A percentile compares a stretch with the other conserved stretches of the same genome.
Evolutionary conservation across 768 basidiomycete genomes (phyloP).

Genomic region (Collybia sordida): DNA sequence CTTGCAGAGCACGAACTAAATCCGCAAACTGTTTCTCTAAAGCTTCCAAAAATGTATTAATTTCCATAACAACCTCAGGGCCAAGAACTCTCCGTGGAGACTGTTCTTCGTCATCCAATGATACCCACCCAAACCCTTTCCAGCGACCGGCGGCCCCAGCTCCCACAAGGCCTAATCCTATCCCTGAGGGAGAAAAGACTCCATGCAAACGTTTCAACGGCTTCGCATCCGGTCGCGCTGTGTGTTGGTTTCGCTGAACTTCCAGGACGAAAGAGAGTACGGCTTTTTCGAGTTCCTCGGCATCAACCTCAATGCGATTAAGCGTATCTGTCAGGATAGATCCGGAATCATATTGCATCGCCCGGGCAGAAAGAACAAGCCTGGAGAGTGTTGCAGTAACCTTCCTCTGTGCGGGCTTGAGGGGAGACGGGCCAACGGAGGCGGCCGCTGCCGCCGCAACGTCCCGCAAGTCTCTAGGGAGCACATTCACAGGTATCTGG

Average conservation of each 20-base stretch:
- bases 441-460: conserved; percentile 22
- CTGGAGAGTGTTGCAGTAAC: conserved; percentile 89
- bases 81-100: conserved; percentile 48
- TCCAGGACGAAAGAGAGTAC: conserved; percentile 67
- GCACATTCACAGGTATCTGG: conserved; percentile 57
- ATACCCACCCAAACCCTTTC: conserved; percentile 86
- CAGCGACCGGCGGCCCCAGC: conserved; percentile 74
- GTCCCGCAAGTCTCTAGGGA: conserved; percentile 50
- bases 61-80: conserved; percentile 52
- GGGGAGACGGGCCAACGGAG: conserved; percentile 33
- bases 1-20: conserved; percentile 32
- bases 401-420: conserved; percentile 82
- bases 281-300: conserved; percentile 73
- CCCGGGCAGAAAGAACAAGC: conserved; percentile 87
- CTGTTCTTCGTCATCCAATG: conserved; percentile 47
- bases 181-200: conserved; percentile 56
- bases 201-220: conserved; percentile 59
- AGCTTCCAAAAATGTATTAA: conserved; percentile 44
- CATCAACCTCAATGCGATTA: conserved; percentile 72
- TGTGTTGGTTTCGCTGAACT: conserved; percentile 58
- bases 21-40: conserved; percentile 51
- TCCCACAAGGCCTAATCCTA: conserved; percentile 80
- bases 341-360: conserved; percentile 80
- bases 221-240: conserved; percentile 25
- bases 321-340: conserved; percentile 60